A percentile compares a stretch with the other conserved stretches of the same genome.
phyloP scores from a whole-genome alignment of 2,329 filamentous ascomycete genomes.

The Penicillium sp. region DNA sequence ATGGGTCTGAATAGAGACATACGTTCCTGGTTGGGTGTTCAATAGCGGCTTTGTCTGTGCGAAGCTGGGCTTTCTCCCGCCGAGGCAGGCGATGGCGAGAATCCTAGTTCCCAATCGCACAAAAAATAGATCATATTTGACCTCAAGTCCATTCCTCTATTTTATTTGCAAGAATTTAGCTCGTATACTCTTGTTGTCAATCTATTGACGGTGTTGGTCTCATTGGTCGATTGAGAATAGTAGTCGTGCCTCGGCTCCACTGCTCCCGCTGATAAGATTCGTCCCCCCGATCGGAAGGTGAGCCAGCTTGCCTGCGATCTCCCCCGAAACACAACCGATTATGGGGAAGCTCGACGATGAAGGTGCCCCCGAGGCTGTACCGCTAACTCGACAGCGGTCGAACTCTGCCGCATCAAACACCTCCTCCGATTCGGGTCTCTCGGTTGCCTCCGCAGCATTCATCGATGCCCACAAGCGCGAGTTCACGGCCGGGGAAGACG shows the following conservation, averaged over 20 bases:
- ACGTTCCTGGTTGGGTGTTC: background rate
- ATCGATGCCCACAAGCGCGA: conserved; percentile 33
- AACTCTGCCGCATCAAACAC: conserved; percentile 33
- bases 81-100: background rate
- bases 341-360: conserved; percentile 35
- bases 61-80: background rate
- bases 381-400: conserved; percentile 33
- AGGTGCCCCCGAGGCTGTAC: conserved; percentile 33
- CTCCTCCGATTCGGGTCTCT: conserved; percentile 41
- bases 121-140: background rate
- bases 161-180: background rate
- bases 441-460: conserved; percentile 37
- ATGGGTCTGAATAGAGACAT: background rate
- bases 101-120: background rate
- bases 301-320: conserved; percentile 7
- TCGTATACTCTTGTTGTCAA: background rate
- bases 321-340: conserved; percentile 15
- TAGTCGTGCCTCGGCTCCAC: conserved; percentile 11
- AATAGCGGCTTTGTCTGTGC: conserved; percentile 3
- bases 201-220: background rate
- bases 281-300: conserved; percentile 13
- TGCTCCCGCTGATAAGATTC: conserved; percentile 23
- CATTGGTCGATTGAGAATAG: background rate
- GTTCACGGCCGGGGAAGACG: conserved; percentile 14
- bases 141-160: background rate